These are phyloP conservation scores for Areca catechu DNA, from an alignment of 176 grass and related monocot species.

Conservation along the genomic window DNA sequence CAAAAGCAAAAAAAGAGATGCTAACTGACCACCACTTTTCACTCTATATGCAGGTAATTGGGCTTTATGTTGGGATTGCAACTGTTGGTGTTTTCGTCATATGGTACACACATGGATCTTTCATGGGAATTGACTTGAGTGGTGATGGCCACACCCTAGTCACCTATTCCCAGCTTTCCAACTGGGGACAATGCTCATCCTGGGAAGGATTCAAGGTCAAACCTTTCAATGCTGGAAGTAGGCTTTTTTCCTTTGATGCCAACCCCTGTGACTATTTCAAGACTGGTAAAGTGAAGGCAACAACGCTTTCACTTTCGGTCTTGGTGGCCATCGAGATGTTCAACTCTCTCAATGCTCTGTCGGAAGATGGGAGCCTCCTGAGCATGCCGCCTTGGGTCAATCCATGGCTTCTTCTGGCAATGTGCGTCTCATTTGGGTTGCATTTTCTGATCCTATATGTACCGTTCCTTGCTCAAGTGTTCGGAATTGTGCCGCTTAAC, in stretches of 20 bases:
- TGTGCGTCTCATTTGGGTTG: slow-evolving; percentile 26
- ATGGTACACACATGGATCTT: slow-evolving; percentile 37
- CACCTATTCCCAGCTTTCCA: slow-evolving; percentile 29
- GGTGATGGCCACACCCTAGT: slow-evolving; percentile 32
- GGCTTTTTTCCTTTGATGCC: slow-evolving; percentile 16
- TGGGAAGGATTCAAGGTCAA: slow-evolving; percentile 31
- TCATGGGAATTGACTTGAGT: slow-evolving; percentile 29
- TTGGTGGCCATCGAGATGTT: slow-evolving; percentile 43
- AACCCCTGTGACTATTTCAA: slow-evolving; percentile 27
- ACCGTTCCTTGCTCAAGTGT: slow-evolving; percentile 23
- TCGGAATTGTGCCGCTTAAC: slow-evolving; percentile 36
- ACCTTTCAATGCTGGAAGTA: slow-evolving; percentile 21
- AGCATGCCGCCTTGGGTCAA: slow-evolving; percentile 35
- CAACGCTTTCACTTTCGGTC: slow-evolving; percentile 41
- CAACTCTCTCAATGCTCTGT: slow-evolving; percentile 41
- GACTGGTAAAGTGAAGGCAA: slow-evolving; percentile 32
- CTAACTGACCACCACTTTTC: not conserved
- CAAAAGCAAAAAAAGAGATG: too few relatives aligned
- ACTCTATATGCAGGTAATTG: slow-evolving; percentile 23
- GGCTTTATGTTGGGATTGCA: slow-evolving; percentile 30
- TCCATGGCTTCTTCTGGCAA: slow-evolving; percentile 32
- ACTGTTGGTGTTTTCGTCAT: slow-evolving; percentile 36
- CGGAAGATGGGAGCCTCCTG: slow-evolving; percentile 33
- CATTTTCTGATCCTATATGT: slow-evolving; percentile 30
- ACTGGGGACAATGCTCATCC: slow-evolving; percentile 31